Percentiles rank a stretch among this genome's conserved stretches.
Conservation (phyloP, 1,139 yeast species). For the Debaryomyces singareniensis region DNA sequence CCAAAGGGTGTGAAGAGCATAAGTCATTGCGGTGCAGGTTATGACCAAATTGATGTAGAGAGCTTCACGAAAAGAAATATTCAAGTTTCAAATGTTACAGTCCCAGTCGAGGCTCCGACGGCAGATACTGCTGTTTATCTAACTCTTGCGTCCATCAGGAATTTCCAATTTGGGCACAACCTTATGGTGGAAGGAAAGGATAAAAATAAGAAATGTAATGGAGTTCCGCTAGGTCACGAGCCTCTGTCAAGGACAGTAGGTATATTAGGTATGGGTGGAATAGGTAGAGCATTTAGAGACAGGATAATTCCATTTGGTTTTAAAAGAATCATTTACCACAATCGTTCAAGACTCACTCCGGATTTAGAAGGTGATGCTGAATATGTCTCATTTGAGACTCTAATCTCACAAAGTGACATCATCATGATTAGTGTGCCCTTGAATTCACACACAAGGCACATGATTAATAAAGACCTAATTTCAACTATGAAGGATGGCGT, state of each 20-base stretch:
- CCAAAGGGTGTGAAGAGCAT: conserved; percentile 61
- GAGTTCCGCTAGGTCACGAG: conserved; percentile 31
- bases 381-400: conserved; percentile 52
- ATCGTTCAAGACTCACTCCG: conserved; percentile 46
- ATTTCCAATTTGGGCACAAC: conserved; percentile 44
- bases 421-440: conserved; percentile 61
- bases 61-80: conserved; percentile 45
- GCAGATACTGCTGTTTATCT: conserved; percentile 75
- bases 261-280: conserved; percentile 72
- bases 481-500: conserved; percentile 60
- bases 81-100: conserved; percentile 69
- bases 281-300: conserved; percentile 62
- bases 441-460: conserved; percentile 51
- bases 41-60: conserved; percentile 69
- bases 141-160: conserved; percentile 61
- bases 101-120: conserved; percentile 70
- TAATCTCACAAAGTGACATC: conserved; percentile 49
- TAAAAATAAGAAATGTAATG: conserved; percentile 30
- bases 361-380: conserved; percentile 54
- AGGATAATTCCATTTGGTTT: conserved; percentile 64
- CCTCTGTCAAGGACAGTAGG: conserved; percentile 62
- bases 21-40: conserved; percentile 89
- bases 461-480: conserved; percentile 46
- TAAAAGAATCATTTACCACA: conserved; percentile 51
- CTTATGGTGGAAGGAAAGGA: conserved; percentile 53